A percentile compares a stretch with the other conserved stretches of the same genome.
These are phyloP conservation scores for Aquilaria agallochum DNA, from an alignment of 441 rosid genomes.

Conservation along the genomic window DNA sequence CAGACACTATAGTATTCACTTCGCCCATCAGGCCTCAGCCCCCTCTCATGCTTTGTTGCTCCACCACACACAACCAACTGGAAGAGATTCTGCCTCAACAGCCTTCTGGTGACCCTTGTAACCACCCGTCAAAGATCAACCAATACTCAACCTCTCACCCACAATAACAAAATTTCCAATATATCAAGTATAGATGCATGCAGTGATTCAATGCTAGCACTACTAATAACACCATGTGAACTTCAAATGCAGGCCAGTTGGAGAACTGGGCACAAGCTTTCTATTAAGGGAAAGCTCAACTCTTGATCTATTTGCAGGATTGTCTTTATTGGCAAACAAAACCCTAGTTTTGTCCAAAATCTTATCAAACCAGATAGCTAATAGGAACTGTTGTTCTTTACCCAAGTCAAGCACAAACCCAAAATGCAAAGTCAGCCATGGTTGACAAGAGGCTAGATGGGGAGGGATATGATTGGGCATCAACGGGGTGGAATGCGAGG, in stretches of 20 bases:
- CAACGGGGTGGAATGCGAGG: no score
- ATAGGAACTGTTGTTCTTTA: slow-evolving; percentile 11
- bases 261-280: slow-evolving; percentile 18
- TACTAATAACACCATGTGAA: neutral
- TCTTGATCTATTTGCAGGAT: slow-evolving; percentile 10
- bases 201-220: slow-evolving; percentile 4
- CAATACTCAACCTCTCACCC: neutral
- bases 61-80: no score
- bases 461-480: no score
- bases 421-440: slow-evolving; percentile 24
- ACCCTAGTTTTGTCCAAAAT: slow-evolving; percentile 24
- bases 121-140: no score
- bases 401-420: slow-evolving; percentile 18
- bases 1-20: no score
- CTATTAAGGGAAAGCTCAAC: slow-evolving; percentile 14
- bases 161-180: slow-evolving; percentile 35
- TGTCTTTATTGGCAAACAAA: slow-evolving; percentile 19
- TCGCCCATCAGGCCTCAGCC: no score
- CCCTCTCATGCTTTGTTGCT: no score
- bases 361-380: slow-evolving; percentile 22
- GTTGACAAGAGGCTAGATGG: slow-evolving; percentile 8
- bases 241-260: slow-evolving; percentile 23
- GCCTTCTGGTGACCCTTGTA: no score
- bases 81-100: no score
- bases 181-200: slow-evolving; percentile 26